Conservation (phyloP, 805 yeast genomes). For the Kodamaea laetipori region DNA sequence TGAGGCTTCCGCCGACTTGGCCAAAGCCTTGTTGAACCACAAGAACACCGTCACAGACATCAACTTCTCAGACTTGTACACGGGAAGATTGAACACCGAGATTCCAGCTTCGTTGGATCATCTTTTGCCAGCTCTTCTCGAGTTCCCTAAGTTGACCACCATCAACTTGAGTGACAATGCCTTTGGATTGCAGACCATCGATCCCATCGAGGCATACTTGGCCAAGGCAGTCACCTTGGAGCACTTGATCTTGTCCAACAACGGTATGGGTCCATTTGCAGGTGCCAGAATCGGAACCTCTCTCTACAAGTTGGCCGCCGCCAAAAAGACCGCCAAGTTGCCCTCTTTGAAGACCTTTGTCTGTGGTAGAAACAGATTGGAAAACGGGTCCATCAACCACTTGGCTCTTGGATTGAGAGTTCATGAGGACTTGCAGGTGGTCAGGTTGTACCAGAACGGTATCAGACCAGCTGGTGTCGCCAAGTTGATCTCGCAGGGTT, state of each 20-base stretch:
- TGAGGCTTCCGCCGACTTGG: constrained; percentile 76
- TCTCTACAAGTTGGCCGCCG: constrained; percentile 66
- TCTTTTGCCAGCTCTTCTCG: constrained; percentile 71
- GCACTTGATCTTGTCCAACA: constrained; percentile 87
- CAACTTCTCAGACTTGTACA: constrained; percentile 88
- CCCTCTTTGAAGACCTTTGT: constrained; percentile 75
- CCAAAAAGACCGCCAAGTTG: constrained; percentile 56
- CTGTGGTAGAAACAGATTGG: constrained; percentile 97
- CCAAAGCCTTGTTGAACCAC: constrained; percentile 51
- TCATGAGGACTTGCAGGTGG: constrained; percentile 69
- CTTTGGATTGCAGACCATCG: constrained; percentile 92
- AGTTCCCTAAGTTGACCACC: constrained; percentile 67
- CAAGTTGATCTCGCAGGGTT: constrained; percentile 70
- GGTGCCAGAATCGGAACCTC: constrained; percentile 94
- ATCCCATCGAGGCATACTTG: constrained; percentile 78
- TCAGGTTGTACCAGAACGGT: constrained; percentile 92
- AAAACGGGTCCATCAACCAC: constrained; percentile 87
- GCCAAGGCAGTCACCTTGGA: constrained; percentile 75
- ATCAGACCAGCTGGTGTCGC: constrained; percentile 92
- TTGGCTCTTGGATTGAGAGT: constrained; percentile 83
- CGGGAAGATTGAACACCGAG: constrained; percentile 93
- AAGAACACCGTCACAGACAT: constrained; percentile 60
- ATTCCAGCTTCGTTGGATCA: constrained; percentile 80
- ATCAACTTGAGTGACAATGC: constrained; percentile 93
- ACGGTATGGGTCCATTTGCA: constrained; percentile 98